A percentile compares a stretch with the other conserved stretches of the same genome.
Evolutionary conservation across 352 stramenopile genomes (phyloP).

Genomic region (Globisporangium takayamanum): DNA sequence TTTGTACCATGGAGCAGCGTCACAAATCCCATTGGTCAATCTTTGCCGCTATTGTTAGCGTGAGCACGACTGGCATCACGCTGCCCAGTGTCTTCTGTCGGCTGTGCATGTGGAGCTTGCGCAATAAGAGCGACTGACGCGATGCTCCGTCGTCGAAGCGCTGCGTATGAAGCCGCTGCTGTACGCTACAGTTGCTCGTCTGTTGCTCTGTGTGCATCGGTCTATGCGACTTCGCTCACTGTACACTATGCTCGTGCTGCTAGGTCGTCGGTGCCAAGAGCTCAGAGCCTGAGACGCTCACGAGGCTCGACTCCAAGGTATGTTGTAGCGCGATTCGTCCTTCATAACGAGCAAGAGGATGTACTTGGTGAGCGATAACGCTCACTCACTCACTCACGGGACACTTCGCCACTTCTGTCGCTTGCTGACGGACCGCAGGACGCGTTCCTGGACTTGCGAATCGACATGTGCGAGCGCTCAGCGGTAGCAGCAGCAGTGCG

Average conservation of each 20-base stretch:
- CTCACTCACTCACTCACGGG: not conserved
- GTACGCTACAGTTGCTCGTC: not conserved
- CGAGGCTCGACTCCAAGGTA: constrained; percentile 10
- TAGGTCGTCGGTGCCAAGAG: not conserved
- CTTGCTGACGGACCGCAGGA: constrained; percentile 1
- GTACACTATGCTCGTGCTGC: not conserved
- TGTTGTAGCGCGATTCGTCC: not conserved
- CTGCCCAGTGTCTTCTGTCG: no score
- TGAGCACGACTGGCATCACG: not conserved
- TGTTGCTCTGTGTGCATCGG: not conserved
- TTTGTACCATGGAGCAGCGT: not conserved
- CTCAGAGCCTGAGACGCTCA: constrained; percentile 2
- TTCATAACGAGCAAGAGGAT: not conserved
- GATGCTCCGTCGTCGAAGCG: not conserved
- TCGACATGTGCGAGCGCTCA: constrained; percentile 19
- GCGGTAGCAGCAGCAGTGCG: constrained; percentile 1
- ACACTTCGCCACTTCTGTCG: not conserved
- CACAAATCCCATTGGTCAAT: no score
- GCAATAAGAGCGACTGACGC: not conserved
- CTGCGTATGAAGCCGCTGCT: no score
- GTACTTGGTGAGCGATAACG: not conserved
- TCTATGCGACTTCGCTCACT: not conserved
- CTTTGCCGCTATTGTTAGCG: not conserved
- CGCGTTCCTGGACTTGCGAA: constrained; percentile 25
- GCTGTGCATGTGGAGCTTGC: no score